These are phyloP conservation scores for Lolium multiflorum DNA, from an alignment of 176 grass and related monocot species.

Conservation along the genomic window DNA sequence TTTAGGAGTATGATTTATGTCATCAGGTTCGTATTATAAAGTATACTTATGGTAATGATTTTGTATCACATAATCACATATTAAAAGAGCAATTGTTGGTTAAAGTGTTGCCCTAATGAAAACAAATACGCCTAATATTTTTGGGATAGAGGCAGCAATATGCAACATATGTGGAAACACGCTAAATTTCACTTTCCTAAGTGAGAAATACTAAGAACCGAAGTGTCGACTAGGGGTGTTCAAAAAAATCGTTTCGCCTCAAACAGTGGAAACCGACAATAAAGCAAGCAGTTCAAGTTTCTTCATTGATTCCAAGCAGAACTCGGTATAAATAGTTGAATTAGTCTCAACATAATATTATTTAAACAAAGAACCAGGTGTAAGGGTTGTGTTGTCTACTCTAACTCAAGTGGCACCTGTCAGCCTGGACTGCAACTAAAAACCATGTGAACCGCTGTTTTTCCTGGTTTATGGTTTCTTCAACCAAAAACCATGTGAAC, in stretches of 20 bases:
- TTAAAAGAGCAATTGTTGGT: too few relatives aligned
- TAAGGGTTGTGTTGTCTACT: background rate
- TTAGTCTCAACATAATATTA: background rate
- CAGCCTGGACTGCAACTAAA: background rate
- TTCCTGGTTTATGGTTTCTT: background rate
- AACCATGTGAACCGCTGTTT: background rate
- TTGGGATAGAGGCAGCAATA: background rate
- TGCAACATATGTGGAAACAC: background rate
- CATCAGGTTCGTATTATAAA: too few relatives aligned
- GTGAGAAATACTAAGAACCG: too few relatives aligned
- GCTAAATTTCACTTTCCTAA: too few relatives aligned
- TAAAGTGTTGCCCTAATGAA: too few relatives aligned
- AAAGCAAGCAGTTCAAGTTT: background rate
- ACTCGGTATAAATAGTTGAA: background rate
- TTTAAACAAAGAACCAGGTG: background rate
- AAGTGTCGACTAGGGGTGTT: background rate
- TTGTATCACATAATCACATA: too few relatives aligned
- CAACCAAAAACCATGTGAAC: constrained; percentile 8
- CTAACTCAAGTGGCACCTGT: background rate
- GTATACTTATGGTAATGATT: too few relatives aligned
- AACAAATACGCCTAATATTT: too few relatives aligned
- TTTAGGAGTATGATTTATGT: too few relatives aligned
- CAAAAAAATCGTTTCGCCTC: background rate
- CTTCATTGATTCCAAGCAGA: background rate
- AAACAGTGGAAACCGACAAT: background rate